Conservation (phyloP, 129 eudicot genomes). For the Lonicera japonica region DNA sequence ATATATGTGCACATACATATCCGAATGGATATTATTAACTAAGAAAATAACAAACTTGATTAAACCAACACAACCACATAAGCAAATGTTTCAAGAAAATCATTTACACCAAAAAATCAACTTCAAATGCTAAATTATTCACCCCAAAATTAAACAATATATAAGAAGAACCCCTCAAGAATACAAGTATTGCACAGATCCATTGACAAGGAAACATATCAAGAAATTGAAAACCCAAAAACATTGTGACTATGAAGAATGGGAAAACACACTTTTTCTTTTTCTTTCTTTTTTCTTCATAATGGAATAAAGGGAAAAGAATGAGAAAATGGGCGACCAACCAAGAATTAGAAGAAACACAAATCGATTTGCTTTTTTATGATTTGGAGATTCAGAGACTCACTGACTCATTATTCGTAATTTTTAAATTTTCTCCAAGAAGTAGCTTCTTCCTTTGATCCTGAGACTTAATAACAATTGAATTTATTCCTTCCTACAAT, state of each 20-base stretch:
- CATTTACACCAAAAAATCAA: background rate
- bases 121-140: background rate
- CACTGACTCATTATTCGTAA: constrained; percentile 45
- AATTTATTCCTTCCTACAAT: constrained; percentile 80
- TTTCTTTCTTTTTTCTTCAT: too few relatives aligned
- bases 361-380: background rate
- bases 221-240: constrained; percentile 7
- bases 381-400: constrained; percentile 1
- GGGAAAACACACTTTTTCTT: background rate
- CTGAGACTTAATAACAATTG: constrained; percentile 62
- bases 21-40: background rate
- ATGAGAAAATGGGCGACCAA: background rate
- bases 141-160: background rate
- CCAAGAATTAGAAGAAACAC: background rate
- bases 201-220: background rate
- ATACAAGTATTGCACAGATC: background rate
- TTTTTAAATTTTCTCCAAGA: constrained; percentile 45
- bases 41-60: background rate
- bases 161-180: background rate
- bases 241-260: background rate
- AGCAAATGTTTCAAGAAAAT: background rate
- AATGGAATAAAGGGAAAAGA: background rate
- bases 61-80: background rate
- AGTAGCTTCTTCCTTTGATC: constrained; percentile 60
- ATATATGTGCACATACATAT: too few relatives aligned